Evolutionary conservation across 2,329 filamentous ascomycete genomes (phyloP), one percentile per base, ranked within the genome.

Genomic region (Daldinia sp.): DNA sequence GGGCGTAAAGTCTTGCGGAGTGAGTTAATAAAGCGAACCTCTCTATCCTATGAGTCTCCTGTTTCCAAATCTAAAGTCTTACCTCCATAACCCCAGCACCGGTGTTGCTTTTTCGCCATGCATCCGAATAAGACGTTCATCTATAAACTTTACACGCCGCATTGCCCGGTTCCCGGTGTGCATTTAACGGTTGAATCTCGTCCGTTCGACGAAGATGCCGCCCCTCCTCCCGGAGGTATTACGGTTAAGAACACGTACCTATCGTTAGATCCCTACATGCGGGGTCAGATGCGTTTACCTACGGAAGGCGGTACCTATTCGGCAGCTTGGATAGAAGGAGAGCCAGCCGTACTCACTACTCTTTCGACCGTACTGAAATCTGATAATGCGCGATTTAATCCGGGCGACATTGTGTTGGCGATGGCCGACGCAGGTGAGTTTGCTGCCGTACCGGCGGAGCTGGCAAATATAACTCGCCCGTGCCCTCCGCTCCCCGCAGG

Each of bases 131-230:
- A 44, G 18, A 44, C 41, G n/a, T 4, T 44, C 41, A 44, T 44
- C 9, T 44, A 44, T 7, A 44, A 44, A 3, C 41, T 44, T 3
- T 42, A 42, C n/a, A 42, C 41, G 41, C 41, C 41, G 41, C 41
- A 42, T 42, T 42, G n/a, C n/a, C 41, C 41, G 41, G 41, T 42
- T 42, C 41, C 41, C 41, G 41, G 41, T 1, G 41, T 42, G 41
- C 41, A 42, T 20, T 20, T 42, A 9, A 42, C 41, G 18, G 18
- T 20, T n/a, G 41, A 42, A n/a, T 42, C 41, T 5, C 41, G 41
- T 9, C 41, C 41, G 7, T 42, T 42, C n/a, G 41, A 42, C n/a
- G n/a, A 9, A n/a, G 41, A 42, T 3, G 41, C 41, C 41, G 41
- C 30, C 50, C 23, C 61, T 6, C 51, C 26, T 12, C 42, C 5